Percentiles rank a stretch among this genome's conserved stretches.
Evolutionary conservation across 441 rosid species (phyloP).

Genomic region (Breynia disticha): DNA sequence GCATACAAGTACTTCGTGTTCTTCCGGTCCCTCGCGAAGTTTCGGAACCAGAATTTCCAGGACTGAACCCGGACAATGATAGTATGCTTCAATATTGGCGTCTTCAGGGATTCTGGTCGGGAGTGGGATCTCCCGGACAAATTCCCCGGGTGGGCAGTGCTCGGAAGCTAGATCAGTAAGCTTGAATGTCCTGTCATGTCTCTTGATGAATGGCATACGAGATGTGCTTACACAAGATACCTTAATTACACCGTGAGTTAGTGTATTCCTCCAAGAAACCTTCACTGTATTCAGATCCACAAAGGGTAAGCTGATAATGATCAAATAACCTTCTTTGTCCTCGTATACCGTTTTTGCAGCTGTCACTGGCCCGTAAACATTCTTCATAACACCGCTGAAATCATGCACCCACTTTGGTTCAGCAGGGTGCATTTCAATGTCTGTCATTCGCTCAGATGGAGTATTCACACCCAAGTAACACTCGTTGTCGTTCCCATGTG

Average conservation of each 20-base stretch:
- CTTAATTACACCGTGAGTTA: constrained; percentile 52
- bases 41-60: constrained; percentile 71
- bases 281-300: constrained; percentile 58
- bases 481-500: constrained; percentile 37
- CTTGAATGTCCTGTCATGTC: constrained; percentile 67
- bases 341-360: constrained; percentile 67
- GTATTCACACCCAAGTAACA: constrained; percentile 27
- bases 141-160: constrained; percentile 80
- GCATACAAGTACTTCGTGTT: constrained; percentile 75
- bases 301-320: constrained; percentile 54
- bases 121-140: constrained; percentile 53
- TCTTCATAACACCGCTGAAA: constrained; percentile 65
- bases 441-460: constrained; percentile 33
- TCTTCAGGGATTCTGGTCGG: constrained; percentile 72
- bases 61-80: constrained; percentile 50
- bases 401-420: constrained; percentile 53
- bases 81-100: constrained; percentile 63
- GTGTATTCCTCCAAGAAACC: constrained; percentile 63
- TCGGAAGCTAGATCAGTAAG: constrained; percentile 69
- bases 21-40: constrained; percentile 60
- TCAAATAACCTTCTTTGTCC: constrained; percentile 51
- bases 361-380: constrained; percentile 58
- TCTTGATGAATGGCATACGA: constrained; percentile 51
- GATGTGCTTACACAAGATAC: constrained; percentile 55
- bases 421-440: constrained; percentile 29